Evolutionary conservation across 495 filamentous ascomycete genomes (phyloP), one percentile per base, ranked within the genome.

Genomic region (Achaetomiella virescens): DNA sequence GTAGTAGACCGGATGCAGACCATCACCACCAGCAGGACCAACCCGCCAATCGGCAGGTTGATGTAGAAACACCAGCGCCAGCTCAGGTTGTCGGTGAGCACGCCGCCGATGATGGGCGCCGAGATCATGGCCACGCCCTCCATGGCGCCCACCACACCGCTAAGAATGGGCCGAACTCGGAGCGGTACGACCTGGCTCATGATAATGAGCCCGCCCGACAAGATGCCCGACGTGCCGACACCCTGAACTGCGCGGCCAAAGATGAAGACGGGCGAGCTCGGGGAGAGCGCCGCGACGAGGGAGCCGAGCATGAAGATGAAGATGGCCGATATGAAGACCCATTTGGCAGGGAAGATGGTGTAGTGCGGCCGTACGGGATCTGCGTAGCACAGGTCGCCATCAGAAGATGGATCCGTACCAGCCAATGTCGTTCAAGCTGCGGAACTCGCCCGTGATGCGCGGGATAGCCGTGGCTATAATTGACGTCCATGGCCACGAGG

Each of bases 71-170:
- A 76, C 72, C 74, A 75, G 66, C 78, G 52, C 74, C 73, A 75
- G 20, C 60, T 66, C 12, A 62, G 43, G 6, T 62, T 54, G 3
- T 71, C 66, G 0, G 77, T 78, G 50, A 82, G 78, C 2, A 65
- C 75, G 5, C 79, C 79, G 11, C 77, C 79, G 0, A 82, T 49
- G 1, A 74, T 31, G 5, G 74, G 72, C 12, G 85, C 87, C 33
- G 80, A 77, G 5, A 89, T 81, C 56, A 75, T 81, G 0, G 87
- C 82, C 53, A 92, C 73, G 5, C 83, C 87, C 61, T 81, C 89
- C 70, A 74, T 65, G 25, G 60, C 66, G 2, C 66, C 66, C 29
- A 72, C 52, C 1, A 71, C 35, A 15, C 72, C 72, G 9, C 61
- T 47, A 42, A 63, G 72, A 3, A 75, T 18, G 5, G 73, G 70